These are phyloP conservation scores for Lipomyces oligophaga DNA, from an alignment of 805 yeast species.

Conservation along the genomic window DNA sequence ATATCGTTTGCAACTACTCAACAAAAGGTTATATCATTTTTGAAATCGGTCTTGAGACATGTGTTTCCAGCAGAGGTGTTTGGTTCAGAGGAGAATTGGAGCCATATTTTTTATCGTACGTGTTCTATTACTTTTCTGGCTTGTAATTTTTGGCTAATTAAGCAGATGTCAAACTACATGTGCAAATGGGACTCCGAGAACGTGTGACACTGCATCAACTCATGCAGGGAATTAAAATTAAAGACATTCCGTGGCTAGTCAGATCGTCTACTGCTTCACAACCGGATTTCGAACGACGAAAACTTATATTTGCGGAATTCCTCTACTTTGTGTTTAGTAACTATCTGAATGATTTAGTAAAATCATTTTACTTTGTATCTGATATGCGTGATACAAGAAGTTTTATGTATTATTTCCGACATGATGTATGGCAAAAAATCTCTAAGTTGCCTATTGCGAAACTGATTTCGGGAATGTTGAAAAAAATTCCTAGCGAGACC, in stretches of 20 bases:
- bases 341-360: conserved; percentile 48
- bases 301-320: conserved; percentile 42
- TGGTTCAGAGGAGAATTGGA: conserved; percentile 7
- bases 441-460: conserved; percentile 42
- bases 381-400: conserved; percentile 45
- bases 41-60: conserved; percentile 2
- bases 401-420: conserved; percentile 51
- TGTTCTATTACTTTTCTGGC: neutral
- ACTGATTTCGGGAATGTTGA: conserved; percentile 14
- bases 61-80: conserved; percentile 13
- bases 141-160: neutral
- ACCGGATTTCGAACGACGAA: conserved; percentile 44
- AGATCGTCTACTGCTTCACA: conserved; percentile 30
- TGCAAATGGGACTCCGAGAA: conserved; percentile 43
- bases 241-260: conserved; percentile 56
- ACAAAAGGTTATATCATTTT: conserved; percentile 12
- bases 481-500: conserved; percentile 23
- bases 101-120: conserved; percentile 4
- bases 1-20: conserved; percentile 1
- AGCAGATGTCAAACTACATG: conserved; percentile 30
- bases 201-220: conserved; percentile 38
- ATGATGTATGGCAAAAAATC: conserved; percentile 51
- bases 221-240: conserved; percentile 40
- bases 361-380: conserved; percentile 63
- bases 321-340: conserved; percentile 55